phyloP scores from a whole-genome alignment of 2,329 filamentous ascomycete genomes.

The Trichoderma harzianum region DNA sequence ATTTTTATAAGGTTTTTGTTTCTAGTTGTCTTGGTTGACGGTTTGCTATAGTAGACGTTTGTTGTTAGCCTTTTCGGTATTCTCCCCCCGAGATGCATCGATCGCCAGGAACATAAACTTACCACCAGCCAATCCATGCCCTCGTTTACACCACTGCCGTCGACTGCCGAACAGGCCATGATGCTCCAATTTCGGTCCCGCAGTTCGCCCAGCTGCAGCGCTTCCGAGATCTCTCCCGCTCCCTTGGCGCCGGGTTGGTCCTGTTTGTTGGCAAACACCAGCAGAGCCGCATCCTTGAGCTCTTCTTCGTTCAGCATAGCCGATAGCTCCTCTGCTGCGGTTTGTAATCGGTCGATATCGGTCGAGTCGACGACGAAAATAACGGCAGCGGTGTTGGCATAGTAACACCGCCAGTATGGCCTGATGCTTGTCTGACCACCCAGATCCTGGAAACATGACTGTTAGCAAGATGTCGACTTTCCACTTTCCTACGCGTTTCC shows the following conservation, averaged over 20 bases:
- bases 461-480: not conserved
- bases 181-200: slow-evolving; percentile 99
- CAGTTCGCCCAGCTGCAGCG: slow-evolving; percentile 81
- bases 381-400: slow-evolving; percentile 95
- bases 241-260: slow-evolving; percentile 96
- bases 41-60: slow-evolving; percentile 32
- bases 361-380: slow-evolving; percentile 99
- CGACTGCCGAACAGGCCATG: slow-evolving; percentile 93
- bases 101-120: slow-evolving; percentile 32
- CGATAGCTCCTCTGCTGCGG: slow-evolving; percentile 85
- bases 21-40: slow-evolving; percentile 33
- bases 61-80: not conserved
- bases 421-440: slow-evolving; percentile 98
- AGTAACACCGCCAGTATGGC: slow-evolving; percentile 99
- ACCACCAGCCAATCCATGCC: slow-evolving; percentile 99
- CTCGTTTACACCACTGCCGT: slow-evolving; percentile 89
- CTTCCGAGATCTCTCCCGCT: slow-evolving; percentile 94
- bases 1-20: slow-evolving; percentile 5
- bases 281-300: slow-evolving; percentile 81
- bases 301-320: slow-evolving; percentile 98
- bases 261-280: slow-evolving; percentile 99
- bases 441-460: slow-evolving; percentile 60
- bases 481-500: not conserved
- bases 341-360: slow-evolving; percentile 91
- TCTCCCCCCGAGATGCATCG: not conserved